A percentile compares a stretch with the other conserved stretches of the same genome.
Conservation (phyloP, 192 early-diverging fungal species). For the Dissophora globulifera region DNA sequence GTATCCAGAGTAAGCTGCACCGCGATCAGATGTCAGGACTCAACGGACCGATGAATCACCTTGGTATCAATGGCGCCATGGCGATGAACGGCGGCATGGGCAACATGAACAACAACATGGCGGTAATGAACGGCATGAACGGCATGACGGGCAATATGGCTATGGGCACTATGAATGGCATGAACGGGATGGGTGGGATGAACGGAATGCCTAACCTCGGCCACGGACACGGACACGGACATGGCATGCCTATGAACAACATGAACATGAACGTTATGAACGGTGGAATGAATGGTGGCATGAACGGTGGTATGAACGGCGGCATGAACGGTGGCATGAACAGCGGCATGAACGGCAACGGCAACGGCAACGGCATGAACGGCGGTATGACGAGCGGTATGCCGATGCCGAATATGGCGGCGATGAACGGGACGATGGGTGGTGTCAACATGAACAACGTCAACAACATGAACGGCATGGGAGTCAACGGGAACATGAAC, state of each 20-base stretch:
- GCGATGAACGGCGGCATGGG: slow-evolving; percentile 28
- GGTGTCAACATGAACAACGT: slow-evolving; percentile 13
- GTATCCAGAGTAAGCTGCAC: slow-evolving; percentile 84
- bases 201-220: slow-evolving; percentile 31
- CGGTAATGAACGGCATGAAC: slow-evolving; percentile 35
- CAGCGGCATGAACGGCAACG: neutral
- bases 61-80: slow-evolving; percentile 36
- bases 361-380: slow-evolving; percentile 6
- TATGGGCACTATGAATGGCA: slow-evolving; percentile 25
- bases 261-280: slow-evolving; percentile 24
- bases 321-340: slow-evolving; percentile 15
- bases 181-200: slow-evolving; percentile 33
- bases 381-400: slow-evolving; percentile 13
- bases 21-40: slow-evolving; percentile 60
- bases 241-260: slow-evolving; percentile 12
- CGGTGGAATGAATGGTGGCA: slow-evolving; percentile 14
- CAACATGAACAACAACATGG: slow-evolving; percentile 46
- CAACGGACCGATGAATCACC: slow-evolving; percentile 35
- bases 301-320: slow-evolving; percentile 24
- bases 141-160: slow-evolving; percentile 23
- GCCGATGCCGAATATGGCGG: slow-evolving; percentile 13
- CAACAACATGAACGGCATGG: slow-evolving; percentile 26
- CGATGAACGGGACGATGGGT: slow-evolving; percentile 10
- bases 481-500: slow-evolving; percentile 35
- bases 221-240: neutral